Base-by-base conservation (phyloP, 306 rosid genomes). In the Pachyrhizus erosus region DNA sequence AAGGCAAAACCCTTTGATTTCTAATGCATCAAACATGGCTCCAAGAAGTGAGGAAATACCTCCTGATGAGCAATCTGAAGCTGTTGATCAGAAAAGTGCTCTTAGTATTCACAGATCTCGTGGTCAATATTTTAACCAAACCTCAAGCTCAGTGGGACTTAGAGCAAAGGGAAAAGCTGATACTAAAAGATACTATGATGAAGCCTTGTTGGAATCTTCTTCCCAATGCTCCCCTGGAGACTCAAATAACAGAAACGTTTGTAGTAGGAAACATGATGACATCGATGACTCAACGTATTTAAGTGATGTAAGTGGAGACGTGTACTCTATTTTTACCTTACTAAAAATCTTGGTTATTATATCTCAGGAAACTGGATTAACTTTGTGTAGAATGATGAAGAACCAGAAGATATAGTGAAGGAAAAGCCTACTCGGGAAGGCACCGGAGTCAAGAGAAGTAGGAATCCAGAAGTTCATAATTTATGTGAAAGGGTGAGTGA, bases 401-500 rank as follows among this genome's bases (percentile, higher is more conserved):
- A 85, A 51, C 54, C 75, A 29, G 88, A 80, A 72, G 77, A 67
- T 51, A 46, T 29, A 17, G 17, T 5, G 31, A 75, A 70, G 75
- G 78, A 82, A 52, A 82, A 48, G 66, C 79, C 61, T 73, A 76
- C 73, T 71, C 67, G 21, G 43, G 75, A 74, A 15, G 83, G 73
- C 80, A 66, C 76, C 2, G 26, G 82, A 65, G 76, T 64, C 65
- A 82, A 87, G 82, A 79, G 86, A 82, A 79, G 58, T 29, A 77
- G 90, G 78, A 80, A 79, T 39, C 6, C 87, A 11, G 49, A 58
- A 40, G 81, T 4, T 77, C 88, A 84, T 79, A 87, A 60, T 79
- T 72, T 84, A 27, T 60, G 78, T 27, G 87, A 89, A 74, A 82
- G 80, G 92, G 92, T 89, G 40, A 78, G 89, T 34, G 12, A 73